Evolutionary conservation across 2,329 filamentous ascomycete genomes (phyloP).

Genomic region (Neurospora sp.): DNA sequence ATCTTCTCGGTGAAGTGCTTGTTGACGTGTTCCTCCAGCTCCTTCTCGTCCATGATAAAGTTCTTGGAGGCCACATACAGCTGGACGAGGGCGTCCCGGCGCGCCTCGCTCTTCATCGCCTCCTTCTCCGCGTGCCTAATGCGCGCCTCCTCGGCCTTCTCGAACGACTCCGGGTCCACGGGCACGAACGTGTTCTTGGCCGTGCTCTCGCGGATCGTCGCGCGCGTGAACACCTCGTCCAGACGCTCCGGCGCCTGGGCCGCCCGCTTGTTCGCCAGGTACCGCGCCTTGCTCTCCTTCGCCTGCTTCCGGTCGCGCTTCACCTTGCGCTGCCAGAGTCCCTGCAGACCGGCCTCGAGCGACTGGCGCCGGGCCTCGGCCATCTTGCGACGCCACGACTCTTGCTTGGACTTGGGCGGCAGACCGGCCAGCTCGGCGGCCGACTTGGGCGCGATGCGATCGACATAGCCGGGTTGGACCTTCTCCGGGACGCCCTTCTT

Average conservation of each 20-base stretch:
- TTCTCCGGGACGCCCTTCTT: slow-evolving; percentile 46
- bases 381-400: slow-evolving; percentile 63
- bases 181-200: slow-evolving; percentile 39
- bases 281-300: slow-evolving; percentile 31
- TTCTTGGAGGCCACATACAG: slow-evolving; percentile 80
- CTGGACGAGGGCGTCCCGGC: slow-evolving; percentile 66
- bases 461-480: slow-evolving; percentile 49
- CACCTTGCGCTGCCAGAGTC: slow-evolving; percentile 59
- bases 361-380: slow-evolving; percentile 63
- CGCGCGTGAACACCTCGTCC: slow-evolving; percentile 67
- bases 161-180: slow-evolving; percentile 54
- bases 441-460: slow-evolving; percentile 47
- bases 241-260: slow-evolving; percentile 58
- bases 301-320: slow-evolving; percentile 23
- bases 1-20: slow-evolving; percentile 56
- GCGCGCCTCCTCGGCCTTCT: slow-evolving; percentile 36
- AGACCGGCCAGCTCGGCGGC: slow-evolving; percentile 25
- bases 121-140: slow-evolving; percentile 33
- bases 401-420: slow-evolving; percentile 26
- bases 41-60: slow-evolving; percentile 76
- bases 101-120: slow-evolving; percentile 44
- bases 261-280: slow-evolving; percentile 34
- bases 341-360: slow-evolving; percentile 58
- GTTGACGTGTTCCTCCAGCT: slow-evolving; percentile 67
- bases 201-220: slow-evolving; percentile 49